A percentile compares a stretch with the other conserved stretches of the same genome.
Evolutionary conservation across 805 yeast species (phyloP).

Genomic region (Geotrichum ghanense): DNA sequence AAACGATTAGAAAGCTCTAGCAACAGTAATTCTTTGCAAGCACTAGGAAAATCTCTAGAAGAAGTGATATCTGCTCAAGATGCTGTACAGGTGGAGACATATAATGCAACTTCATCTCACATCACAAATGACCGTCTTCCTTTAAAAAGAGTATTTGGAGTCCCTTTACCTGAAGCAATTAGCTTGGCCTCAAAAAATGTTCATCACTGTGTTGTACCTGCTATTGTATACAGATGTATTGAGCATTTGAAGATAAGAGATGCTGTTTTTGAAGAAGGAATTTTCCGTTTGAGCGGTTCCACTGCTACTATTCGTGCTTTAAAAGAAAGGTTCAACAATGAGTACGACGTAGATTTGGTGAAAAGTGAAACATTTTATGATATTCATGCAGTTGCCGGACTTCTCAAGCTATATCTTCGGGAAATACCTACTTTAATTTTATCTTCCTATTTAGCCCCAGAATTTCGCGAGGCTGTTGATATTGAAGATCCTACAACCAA

Average conservation of each 20-base stretch:
- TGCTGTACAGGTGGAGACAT: not conserved
- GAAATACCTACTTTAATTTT: conserved; percentile 60
- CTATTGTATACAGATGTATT: conserved; percentile 65
- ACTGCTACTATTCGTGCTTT: conserved; percentile 60
- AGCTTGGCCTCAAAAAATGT: conserved; percentile 38
- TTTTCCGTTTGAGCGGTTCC: conserved; percentile 84
- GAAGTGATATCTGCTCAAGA: not conserved
- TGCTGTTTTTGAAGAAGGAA: conserved; percentile 81
- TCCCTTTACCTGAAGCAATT: conserved; percentile 42
- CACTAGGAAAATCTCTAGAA: not conserved
- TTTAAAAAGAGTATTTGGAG: conserved; percentile 41
- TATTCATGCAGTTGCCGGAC: conserved; percentile 78
- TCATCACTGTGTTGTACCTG: conserved; percentile 47
- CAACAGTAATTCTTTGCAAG: not conserved
- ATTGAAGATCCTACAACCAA: conserved; percentile 18
- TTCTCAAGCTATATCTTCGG: conserved; percentile 71
- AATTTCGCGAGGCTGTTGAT: conserved; percentile 30
- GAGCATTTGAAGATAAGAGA: conserved; percentile 52
- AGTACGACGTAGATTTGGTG: conserved; percentile 59
- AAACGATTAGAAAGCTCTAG: no score
- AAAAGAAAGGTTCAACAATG: conserved; percentile 55
- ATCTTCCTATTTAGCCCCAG: conserved; percentile 37
- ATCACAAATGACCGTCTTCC: not conserved
- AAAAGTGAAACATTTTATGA: conserved; percentile 33
- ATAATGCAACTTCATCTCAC: not conserved